phyloP scores from a whole-genome alignment of 2,329 filamentous ascomycete species.

The Aspergillus ustus region DNA sequence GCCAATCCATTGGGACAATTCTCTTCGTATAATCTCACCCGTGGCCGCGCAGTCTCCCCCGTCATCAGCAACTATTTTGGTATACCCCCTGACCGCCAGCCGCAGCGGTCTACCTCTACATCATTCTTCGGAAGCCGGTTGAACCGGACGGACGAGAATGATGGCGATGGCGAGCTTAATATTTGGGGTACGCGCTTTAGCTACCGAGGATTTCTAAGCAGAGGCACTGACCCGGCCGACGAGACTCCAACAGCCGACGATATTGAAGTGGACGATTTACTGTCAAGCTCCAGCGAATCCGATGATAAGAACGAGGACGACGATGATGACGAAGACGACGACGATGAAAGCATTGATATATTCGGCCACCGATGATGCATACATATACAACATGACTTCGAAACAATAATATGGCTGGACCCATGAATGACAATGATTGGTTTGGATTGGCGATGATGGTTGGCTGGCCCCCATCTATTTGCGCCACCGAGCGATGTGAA shows the following conservation, averaged over 20 bases:
- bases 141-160: constrained; percentile 37
- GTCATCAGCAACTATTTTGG: constrained; percentile 53
- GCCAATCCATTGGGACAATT: constrained; percentile 30
- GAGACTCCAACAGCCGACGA: constrained; percentile 25
- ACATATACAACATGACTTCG: constrained; percentile 4
- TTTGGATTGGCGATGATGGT: constrained; percentile 9
- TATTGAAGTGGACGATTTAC: constrained; percentile 27
- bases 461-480: constrained; percentile 21
- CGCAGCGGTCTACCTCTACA: constrained; percentile 33
- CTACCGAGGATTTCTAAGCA: constrained; percentile 40
- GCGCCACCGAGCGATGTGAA: constrained; percentile 4
- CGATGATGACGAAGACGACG: constrained; percentile 57
- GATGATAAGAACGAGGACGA: constrained; percentile 50
- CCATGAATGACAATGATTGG: constrained; percentile 10
- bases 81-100: constrained; percentile 40
- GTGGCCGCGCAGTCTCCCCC: constrained; percentile 47
- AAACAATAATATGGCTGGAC: constrained; percentile 1
- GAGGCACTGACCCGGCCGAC: constrained; percentile 32
- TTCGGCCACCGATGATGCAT: constrained; percentile 56
- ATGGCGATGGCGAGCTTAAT: constrained; percentile 62
- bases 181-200: constrained; percentile 60
- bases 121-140: constrained; percentile 33
- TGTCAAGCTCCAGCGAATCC: constrained; percentile 36
- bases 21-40: constrained; percentile 42
- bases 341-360: constrained; percentile 55